Evolutionary conservation across 23 red algal species (phyloP), one percentile per base, ranked within the genome.

Genomic region (Gracilaria caudata): DNA sequence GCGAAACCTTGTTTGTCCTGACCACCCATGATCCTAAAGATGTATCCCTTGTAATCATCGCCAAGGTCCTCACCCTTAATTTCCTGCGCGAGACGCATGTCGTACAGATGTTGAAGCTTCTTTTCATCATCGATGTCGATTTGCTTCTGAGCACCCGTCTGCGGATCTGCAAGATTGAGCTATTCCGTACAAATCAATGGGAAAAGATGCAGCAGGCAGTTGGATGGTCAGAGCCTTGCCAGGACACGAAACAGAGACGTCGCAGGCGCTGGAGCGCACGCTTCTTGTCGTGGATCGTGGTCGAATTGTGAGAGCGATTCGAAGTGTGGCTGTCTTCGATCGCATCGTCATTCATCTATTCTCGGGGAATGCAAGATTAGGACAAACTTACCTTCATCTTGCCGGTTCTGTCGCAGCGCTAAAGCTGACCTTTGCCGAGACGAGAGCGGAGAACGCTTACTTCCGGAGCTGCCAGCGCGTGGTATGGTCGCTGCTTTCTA

Each of bases 1-100:
- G 97, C 83, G 64, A 99, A 99, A 23, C 97, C 97, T 73, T 99
- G 92, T 84, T 99, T 99, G 82, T 99, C 97, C 77, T 99, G 97
- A 47, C 92, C 97, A 70, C 97, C 97, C 93, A 95, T 99, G 44
- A 99, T 95, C 51, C 90, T 84, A 35, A 99, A 89, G 51, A 99
- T 92, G 86, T 94, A 93, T 7, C 97, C 97, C 35, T 87, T 84
- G 74, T 88, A 99, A 43, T 99, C 97, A 41, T 96, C 94, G 10
- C 93, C 97, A 20, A 98, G 79, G 40, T 92, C 84, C 25, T 95
- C 97, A 47, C 97, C 97, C 11, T 93, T 84, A 23, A 99, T 80
- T 68, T 99, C 97, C 38, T 94, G 89, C 0, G 97, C 93, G 12
- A 99, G 88, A 64, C 94, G 82, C 80, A 94, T 93, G 51, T 99